Percentiles rank a stretch among this genome's conserved stretches.
These are phyloP conservation scores for Amauroascus verrucosus DNA, from an alignment of 2,329 filamentous ascomycete species.

Conservation along the genomic window DNA sequence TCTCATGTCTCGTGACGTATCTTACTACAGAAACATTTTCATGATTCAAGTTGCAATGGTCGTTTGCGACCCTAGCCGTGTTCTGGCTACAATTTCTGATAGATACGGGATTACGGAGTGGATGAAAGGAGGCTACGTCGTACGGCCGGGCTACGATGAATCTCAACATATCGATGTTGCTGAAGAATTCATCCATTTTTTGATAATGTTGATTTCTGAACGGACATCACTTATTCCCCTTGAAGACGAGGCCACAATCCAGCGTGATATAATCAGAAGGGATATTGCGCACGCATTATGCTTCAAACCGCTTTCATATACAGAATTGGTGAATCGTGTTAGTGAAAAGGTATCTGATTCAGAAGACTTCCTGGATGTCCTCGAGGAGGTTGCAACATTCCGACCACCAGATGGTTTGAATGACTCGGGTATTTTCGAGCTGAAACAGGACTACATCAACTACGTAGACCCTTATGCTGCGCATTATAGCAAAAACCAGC, in stretches of 20 bases:
- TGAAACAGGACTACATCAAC: conserved; percentile 76
- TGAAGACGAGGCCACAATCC: conserved; percentile 39
- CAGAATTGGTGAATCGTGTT: conserved; percentile 74
- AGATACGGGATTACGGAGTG: conserved; percentile 80
- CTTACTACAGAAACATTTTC: conserved; percentile 90
- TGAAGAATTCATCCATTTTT: conserved; percentile 88
- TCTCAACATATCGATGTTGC: conserved; percentile 80
- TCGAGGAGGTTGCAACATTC: conserved; percentile 81
- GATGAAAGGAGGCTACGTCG: conserved; percentile 72
- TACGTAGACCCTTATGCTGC: conserved; percentile 91
- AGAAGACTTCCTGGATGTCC: conserved; percentile 72
- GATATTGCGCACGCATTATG: conserved; percentile 91
- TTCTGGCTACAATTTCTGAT: conserved; percentile 82
- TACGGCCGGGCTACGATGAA: conserved; percentile 70
- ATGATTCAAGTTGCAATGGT: conserved; percentile 85
- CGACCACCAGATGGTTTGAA: conserved; percentile 82
- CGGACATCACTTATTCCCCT: conserved; percentile 56
- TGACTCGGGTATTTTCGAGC: conserved; percentile 87
- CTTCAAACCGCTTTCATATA: conserved; percentile 92
- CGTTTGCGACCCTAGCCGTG: conserved; percentile 68
- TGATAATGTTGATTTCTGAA: conserved; percentile 85
- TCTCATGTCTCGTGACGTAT: conserved; percentile 79
- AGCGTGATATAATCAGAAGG: conserved; percentile 63
- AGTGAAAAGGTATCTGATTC: conserved; percentile 84
- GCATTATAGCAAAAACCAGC: conserved; percentile 92